Evolutionary conservation across 192 early-diverging fungal genomes (phyloP), one percentile per base, ranked within the genome.

Genomic region (Coemansia javaensis): DNA sequence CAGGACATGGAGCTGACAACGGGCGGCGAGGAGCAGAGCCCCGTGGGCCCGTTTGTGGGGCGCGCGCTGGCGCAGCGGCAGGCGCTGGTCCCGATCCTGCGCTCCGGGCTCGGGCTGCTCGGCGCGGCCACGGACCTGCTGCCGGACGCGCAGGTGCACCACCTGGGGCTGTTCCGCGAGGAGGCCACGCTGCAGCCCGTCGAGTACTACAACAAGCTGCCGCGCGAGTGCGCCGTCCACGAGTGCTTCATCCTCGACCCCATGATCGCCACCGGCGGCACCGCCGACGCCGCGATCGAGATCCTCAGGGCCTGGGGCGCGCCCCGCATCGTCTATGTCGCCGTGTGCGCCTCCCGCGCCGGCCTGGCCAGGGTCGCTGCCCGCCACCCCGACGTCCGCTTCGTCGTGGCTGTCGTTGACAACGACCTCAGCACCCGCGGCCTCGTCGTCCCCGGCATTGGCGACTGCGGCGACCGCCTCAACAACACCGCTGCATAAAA

Each of bases 161-260:
- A 92, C 59, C 49, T 92, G 13, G 90, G 90, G 9, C 53, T 92
- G 15, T 92, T 82, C 67, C 69, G 90, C 47, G 90, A 92, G 56
- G 85, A 84, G 75, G 46, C 81, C 5, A 85, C 88, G 1, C 73
- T 90, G 32, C 81, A 84, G 53, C 90, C 90, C 6, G 88, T 93
- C n/a, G 90, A 93, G 61, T 93, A 93, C 68, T 93, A 90, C 75
- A 93, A 93, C 64, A 93, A 91, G 59, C 71, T 93, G 20, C 90
- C 90, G 6, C 50, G 61, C n/a, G 50, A 63, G 8, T 84, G 85
- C 43, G 74, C 77, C 16, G 75, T 86, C 8, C 82, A 89, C 46
- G 47, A 81, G 33, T 87, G 86, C 36, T 59, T 88, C 44, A 74
- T 91, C 22, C 47, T 93, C 2, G 90, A 93, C 56, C 90, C 90